Conservation (phyloP, 2,329 filamentous ascomycete genomes). For the Aquanectria penicillioides region DNA sequence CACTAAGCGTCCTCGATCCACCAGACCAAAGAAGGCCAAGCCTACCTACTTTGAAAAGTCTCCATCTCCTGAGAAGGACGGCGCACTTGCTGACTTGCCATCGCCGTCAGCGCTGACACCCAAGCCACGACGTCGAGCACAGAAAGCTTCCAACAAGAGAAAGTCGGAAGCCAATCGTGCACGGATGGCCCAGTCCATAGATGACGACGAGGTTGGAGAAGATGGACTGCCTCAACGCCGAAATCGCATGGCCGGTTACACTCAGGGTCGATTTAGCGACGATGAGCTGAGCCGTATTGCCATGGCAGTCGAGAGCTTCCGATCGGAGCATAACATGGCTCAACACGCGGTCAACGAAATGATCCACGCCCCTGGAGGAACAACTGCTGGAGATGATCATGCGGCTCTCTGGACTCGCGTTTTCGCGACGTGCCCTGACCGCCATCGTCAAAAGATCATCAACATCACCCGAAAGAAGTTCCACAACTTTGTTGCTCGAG, state of each 20-base stretch:
- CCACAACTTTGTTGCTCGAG: slow-evolving; percentile 69
- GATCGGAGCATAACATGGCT: slow-evolving; percentile 53
- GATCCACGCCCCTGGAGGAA: slow-evolving; percentile 49
- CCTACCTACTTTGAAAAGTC: slow-evolving; percentile 55
- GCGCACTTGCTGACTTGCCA: slow-evolving; percentile 38
- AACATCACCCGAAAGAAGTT: slow-evolving; percentile 70
- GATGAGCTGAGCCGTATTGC: slow-evolving; percentile 55
- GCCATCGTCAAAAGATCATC: slow-evolving; percentile 64
- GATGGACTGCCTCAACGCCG: slow-evolving; percentile 30
- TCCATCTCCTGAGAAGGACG: slow-evolving; percentile 32
- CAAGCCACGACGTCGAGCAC: slow-evolving; percentile 43
- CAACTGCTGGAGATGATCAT: slow-evolving; percentile 48
- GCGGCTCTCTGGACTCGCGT: slow-evolving; percentile 61
- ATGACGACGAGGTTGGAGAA: slow-evolving; percentile 29
- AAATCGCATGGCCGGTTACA: slow-evolving; percentile 42
- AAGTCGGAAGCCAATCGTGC: slow-evolving; percentile 31
- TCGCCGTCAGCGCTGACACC: slow-evolving; percentile 47
- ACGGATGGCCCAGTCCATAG: slow-evolving; percentile 37
- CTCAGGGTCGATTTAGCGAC: slow-evolving; percentile 55
- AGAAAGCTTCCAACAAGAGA: slow-evolving; percentile 42
- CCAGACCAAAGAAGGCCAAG: slow-evolving; percentile 59
- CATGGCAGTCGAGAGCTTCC: slow-evolving; percentile 55
- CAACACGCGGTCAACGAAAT: slow-evolving; percentile 60
- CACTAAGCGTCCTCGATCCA: slow-evolving; percentile 45
- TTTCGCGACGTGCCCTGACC: slow-evolving; percentile 58